These are phyloP conservation scores for Picea mariana DNA, from an alignment of 83 land plant species.

Conservation along the genomic window DNA sequence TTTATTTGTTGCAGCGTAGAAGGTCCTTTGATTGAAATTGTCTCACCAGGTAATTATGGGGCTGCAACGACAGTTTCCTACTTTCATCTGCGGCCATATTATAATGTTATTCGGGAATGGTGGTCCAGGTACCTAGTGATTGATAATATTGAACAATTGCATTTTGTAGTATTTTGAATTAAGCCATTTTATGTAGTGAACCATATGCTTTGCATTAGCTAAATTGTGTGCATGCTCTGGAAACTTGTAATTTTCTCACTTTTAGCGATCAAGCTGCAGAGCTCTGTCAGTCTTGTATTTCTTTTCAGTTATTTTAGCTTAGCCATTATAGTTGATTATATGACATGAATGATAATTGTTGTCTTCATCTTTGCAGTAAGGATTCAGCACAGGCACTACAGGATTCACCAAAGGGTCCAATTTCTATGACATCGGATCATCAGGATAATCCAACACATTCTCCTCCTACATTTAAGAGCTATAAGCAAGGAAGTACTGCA, in stretches of 20 bases:
- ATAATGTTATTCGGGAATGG: background rate
- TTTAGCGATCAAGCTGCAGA: background rate
- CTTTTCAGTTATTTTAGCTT: background rate
- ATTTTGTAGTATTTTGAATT: background rate
- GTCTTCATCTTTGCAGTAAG: background rate
- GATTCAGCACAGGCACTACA: background rate
- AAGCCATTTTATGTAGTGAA: background rate
- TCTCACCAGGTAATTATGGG: background rate
- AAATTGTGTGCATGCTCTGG: background rate
- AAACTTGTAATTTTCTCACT: background rate
- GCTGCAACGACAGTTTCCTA: background rate
- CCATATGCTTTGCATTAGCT: background rate
- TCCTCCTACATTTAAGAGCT: background rate
- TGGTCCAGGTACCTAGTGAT: background rate
- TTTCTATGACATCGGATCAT: background rate
- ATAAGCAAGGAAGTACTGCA: background rate
- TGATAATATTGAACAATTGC: background rate
- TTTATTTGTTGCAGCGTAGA: constrained; percentile 11
- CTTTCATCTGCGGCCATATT: constrained; percentile 12
- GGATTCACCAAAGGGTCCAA: background rate
- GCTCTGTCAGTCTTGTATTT: background rate
- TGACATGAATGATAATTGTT: background rate
- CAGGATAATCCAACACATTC: background rate
- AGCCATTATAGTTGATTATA: background rate
- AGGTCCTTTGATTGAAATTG: constrained; percentile 7